A percentile compares a stretch with the other conserved stretches of the same genome.
phyloP scores from a whole-genome alignment of 352 stramenopile genomes.

The Salisapilia sapeloensis region DNA sequence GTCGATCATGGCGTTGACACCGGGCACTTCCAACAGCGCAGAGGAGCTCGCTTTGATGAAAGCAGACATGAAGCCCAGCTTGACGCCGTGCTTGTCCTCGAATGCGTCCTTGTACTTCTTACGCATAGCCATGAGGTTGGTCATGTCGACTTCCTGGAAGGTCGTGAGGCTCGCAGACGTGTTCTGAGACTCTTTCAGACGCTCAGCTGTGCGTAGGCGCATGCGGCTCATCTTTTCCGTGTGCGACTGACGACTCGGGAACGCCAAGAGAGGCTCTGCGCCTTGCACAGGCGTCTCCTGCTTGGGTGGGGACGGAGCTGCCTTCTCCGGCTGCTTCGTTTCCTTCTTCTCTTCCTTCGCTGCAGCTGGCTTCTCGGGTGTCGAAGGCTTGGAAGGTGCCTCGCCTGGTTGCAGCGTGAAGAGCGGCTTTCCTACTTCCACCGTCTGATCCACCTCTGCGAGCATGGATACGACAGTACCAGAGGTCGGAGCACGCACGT shows the following conservation, averaged over 20 bases:
- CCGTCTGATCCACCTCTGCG: constrained; percentile 88
- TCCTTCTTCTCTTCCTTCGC: background rate
- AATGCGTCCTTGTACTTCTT: constrained; percentile 95
- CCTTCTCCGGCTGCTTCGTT: constrained; percentile 1
- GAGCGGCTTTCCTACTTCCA: constrained; percentile 86
- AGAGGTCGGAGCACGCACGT: constrained; percentile 73
- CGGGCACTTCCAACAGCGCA: constrained; percentile 86
- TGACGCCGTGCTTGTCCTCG: constrained; percentile 95
- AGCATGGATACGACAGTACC: constrained; percentile 85
- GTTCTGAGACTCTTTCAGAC: constrained; percentile 98
- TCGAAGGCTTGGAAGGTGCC: too few relatives aligned
- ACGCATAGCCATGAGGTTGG: constrained; percentile 88
- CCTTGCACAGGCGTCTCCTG: constrained; percentile 1
- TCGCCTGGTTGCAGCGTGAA: constrained; percentile 81
- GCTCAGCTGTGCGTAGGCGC: constrained; percentile 91
- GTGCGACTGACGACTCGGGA: constrained; percentile 25
- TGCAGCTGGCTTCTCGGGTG: background rate
- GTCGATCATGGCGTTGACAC: constrained; percentile 98
- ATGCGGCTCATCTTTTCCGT: constrained; percentile 99
- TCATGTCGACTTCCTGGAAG: constrained; percentile 99
- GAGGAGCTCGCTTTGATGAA: constrained; percentile 95
- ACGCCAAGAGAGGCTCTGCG: constrained; percentile 28
- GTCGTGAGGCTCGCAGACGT: constrained; percentile 96
- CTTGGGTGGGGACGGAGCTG: constrained; percentile 3
- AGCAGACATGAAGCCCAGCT: constrained; percentile 98